These are phyloP conservation scores for Wickerhamiella lipophila DNA, from an alignment of 805 yeast genomes.

Conservation along the genomic window DNA sequence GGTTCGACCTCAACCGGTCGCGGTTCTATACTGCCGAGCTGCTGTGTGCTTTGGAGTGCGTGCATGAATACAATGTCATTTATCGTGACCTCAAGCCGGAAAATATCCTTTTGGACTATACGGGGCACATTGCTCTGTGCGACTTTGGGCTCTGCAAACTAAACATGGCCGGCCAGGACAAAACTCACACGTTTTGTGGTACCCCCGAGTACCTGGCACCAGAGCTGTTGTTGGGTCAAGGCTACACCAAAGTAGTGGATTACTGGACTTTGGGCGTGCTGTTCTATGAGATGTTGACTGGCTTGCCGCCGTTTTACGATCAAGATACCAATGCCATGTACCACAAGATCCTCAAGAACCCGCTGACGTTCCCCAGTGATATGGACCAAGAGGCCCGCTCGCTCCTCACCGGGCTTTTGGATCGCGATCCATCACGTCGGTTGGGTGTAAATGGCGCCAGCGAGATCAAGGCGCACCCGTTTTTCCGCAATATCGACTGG, in stretches of 20 bases:
- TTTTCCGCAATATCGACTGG: slow-evolving; percentile 88
- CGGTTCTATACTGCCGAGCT: slow-evolving; percentile 91
- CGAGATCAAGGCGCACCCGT: slow-evolving; percentile 72
- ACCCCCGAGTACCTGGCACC: slow-evolving; percentile 98
- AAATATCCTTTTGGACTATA: slow-evolving; percentile 83
- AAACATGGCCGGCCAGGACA: slow-evolving; percentile 82
- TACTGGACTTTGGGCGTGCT: slow-evolving; percentile 98
- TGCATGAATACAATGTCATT: slow-evolving; percentile 83
- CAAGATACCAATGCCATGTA: slow-evolving; percentile 90
- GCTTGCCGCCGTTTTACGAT: slow-evolving; percentile 93
- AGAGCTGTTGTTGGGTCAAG: slow-evolving; percentile 78
- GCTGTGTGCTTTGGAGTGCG: slow-evolving; percentile 79
- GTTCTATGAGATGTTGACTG: slow-evolving; percentile 90
- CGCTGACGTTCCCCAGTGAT: slow-evolving; percentile 75
- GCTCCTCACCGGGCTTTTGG: slow-evolving; percentile 55
- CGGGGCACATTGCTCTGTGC: slow-evolving; percentile 95
- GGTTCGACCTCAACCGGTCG: slow-evolving; percentile 76
- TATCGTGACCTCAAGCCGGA: slow-evolving; percentile 67
- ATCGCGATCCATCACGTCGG: slow-evolving; percentile 75
- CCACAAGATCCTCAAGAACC: slow-evolving; percentile 80
- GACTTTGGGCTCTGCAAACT: slow-evolving; percentile 95
- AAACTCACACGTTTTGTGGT: slow-evolving; percentile 87
- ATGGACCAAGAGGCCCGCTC: slow-evolving; percentile 81
- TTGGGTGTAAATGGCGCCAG: slow-evolving; percentile 69
- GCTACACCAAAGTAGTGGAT: slow-evolving; percentile 90